phyloP scores from a whole-genome alignment of 192 early-diverging fungal genomes.

The Martensiomyces pterosporus region DNA sequence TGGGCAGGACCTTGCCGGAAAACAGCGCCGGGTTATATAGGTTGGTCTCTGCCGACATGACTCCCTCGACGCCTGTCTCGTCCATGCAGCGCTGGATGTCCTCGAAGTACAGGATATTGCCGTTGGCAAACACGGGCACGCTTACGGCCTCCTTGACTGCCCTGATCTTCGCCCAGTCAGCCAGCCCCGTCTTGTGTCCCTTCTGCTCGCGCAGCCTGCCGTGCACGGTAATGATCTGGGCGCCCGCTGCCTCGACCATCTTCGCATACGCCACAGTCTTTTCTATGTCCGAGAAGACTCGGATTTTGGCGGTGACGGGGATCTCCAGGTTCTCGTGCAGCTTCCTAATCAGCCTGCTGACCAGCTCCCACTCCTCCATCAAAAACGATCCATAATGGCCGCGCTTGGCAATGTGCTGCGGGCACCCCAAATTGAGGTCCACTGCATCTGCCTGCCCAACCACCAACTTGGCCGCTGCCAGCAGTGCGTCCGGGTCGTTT shows the following conservation, averaged over 20 bases:
- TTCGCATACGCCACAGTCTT: conserved; percentile 92
- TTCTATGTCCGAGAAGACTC: conserved; percentile 82
- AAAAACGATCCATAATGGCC: conserved; percentile 93
- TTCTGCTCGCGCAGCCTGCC: conserved; percentile 95
- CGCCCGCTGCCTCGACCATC: conserved; percentile 91
- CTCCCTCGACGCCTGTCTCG: conserved; percentile 84
- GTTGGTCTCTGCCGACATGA: conserved; percentile 89
- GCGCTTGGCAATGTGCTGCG: conserved; percentile 87
- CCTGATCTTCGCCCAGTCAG: conserved; percentile 93
- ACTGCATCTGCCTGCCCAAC: conserved; percentile 86
- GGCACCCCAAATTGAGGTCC: conserved; percentile 95
- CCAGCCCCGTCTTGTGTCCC: conserved; percentile 92
- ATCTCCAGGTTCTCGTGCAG: conserved; percentile 78
- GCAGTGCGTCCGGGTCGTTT: conserved; percentile 82
- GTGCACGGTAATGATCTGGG: conserved; percentile 89
- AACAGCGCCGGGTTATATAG: conserved; percentile 91
- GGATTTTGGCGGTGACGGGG: conserved; percentile 96
- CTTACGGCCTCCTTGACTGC: conserved; percentile 74
- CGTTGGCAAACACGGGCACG: conserved; percentile 96
- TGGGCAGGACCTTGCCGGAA: conserved; percentile 56
- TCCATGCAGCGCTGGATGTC: conserved; percentile 81
- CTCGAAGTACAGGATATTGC: conserved; percentile 93
- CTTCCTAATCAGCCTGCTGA: conserved; percentile 57
- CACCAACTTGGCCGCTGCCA: conserved; percentile 78
- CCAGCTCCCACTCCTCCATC: conserved; percentile 89